Evolutionary conservation across 768 basidiomycete genomes (phyloP).

Genomic region (Pholiota molesta): DNA sequence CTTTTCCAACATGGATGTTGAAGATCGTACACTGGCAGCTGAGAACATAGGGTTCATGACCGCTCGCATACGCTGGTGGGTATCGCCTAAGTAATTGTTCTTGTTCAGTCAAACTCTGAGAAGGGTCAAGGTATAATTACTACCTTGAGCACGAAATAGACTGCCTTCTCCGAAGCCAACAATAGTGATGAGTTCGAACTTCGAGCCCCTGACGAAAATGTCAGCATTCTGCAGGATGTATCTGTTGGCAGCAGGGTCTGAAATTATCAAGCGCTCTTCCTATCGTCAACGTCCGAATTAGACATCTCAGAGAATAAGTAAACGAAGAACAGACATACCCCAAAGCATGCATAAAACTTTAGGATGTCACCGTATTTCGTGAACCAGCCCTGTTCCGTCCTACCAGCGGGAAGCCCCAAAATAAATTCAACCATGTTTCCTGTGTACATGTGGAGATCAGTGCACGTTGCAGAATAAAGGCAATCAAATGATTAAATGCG

Average conservation of each 20-base stretch:
- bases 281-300: not conserved
- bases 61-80: conserved; percentile 50
- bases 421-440: conserved; percentile 5
- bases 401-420: conserved; percentile 4
- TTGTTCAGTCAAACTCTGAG: too few species aligned
- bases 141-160: conserved; percentile 1
- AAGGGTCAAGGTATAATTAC: too few species aligned
- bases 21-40: conserved; percentile 40
- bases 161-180: conserved; percentile 1
- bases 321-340: not conserved
- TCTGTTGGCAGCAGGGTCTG: conserved; percentile 1
- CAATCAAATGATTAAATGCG: not conserved
- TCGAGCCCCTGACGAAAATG: not conserved
- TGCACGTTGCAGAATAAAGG: not conserved
- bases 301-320: not conserved
- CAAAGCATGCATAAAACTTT: conserved; percentile 7
- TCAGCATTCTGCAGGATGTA: not conserved
- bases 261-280: conserved; percentile 6
- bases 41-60: conserved; percentile 51
- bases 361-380: conserved; percentile 1
- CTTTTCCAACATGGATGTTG: conserved; percentile 41
- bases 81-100: conserved; percentile 21
- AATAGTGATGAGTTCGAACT: not conserved
- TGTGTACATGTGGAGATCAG: not conserved
- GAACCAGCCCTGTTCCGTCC: not conserved